phyloP scores from a whole-genome alignment of 2,329 filamentous ascomycete species.

The Fusarium bulbicola region DNA sequence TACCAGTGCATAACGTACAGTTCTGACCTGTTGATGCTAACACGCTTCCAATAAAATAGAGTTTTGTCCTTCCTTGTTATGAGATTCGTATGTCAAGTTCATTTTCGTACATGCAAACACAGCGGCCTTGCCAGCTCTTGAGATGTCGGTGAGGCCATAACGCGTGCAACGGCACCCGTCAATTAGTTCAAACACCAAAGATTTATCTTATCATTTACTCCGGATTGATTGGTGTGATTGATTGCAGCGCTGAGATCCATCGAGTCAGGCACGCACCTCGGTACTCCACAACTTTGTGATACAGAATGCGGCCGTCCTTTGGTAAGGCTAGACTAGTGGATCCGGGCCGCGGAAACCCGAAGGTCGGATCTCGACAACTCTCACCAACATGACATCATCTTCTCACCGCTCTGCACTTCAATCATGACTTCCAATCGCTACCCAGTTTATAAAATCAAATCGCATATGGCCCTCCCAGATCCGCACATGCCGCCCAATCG shows the following conservation, averaged over 20 bases:
- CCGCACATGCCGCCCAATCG: not conserved
- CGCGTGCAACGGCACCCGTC: rapidly evolving
- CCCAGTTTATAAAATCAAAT: not conserved
- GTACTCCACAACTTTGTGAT: not conserved
- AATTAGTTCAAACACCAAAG: rapidly evolving
- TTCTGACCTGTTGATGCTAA: rapidly evolving
- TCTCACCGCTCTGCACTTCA: too few species aligned
- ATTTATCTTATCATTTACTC: rapidly evolving
- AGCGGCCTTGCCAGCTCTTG: not conserved
- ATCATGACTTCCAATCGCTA: not conserved
- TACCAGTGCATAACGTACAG: rapidly evolving
- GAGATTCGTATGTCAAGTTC: rapidly evolving
- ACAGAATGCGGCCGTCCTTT: too few species aligned
- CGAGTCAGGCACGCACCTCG: rapidly evolving
- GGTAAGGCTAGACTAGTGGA: not conserved
- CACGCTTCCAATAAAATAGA: rapidly evolving
- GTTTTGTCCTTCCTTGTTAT: rapidly evolving
- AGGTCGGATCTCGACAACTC: not conserved
- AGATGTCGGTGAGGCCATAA: not conserved
- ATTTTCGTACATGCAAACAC: rapidly evolving
- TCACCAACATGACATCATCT: not conserved
- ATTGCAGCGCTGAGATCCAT: not conserved
- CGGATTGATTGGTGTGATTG: rapidly evolving
- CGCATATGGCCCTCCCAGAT: not conserved
- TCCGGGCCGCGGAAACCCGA: not conserved